Evolutionary conservation across 768 basidiomycete species (phyloP).

Genomic region (Amanita brunnescens): DNA sequence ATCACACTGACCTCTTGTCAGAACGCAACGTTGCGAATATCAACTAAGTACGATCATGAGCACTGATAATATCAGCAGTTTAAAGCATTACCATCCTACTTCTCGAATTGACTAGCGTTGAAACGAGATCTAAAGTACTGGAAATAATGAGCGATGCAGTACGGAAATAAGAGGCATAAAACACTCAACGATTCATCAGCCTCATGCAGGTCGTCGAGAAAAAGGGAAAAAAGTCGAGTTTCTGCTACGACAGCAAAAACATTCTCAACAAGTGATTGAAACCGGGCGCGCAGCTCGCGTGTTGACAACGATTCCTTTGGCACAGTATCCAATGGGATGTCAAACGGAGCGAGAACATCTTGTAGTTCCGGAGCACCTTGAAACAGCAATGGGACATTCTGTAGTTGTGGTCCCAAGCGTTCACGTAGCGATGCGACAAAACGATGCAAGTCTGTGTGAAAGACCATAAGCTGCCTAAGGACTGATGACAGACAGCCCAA

Average conservation of each 20-base stretch:
- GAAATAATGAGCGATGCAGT: neutral
- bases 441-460: slow-evolving; percentile 58
- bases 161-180: slow-evolving; percentile 1
- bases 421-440: slow-evolving; percentile 53
- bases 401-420: slow-evolving; percentile 59
- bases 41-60: slow-evolving; percentile 31
- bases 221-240: slow-evolving; percentile 60
- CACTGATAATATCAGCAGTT: neutral
- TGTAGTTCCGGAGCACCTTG: slow-evolving; percentile 63
- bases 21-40: slow-evolving; percentile 57
- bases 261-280: slow-evolving; percentile 61
- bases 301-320: slow-evolving; percentile 45
- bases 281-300: slow-evolving; percentile 55
- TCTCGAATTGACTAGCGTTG: slow-evolving; percentile 53
- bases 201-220: slow-evolving; percentile 68
- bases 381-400: slow-evolving; percentile 61
- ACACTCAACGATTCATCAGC: slow-evolving; percentile 54
- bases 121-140: slow-evolving; percentile 60
- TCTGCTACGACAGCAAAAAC: slow-evolving; percentile 64
- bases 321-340: slow-evolving; percentile 40
- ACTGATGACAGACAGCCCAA: slow-evolving; percentile 63
- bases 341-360: slow-evolving; percentile 51
- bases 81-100: slow-evolving; percentile 45
- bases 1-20: slow-evolving; percentile 37
- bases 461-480: slow-evolving; percentile 66